Evolutionary conservation across 2,329 filamentous ascomycete genomes (phyloP).

Genomic region (Cercospora nicotianae): DNA sequence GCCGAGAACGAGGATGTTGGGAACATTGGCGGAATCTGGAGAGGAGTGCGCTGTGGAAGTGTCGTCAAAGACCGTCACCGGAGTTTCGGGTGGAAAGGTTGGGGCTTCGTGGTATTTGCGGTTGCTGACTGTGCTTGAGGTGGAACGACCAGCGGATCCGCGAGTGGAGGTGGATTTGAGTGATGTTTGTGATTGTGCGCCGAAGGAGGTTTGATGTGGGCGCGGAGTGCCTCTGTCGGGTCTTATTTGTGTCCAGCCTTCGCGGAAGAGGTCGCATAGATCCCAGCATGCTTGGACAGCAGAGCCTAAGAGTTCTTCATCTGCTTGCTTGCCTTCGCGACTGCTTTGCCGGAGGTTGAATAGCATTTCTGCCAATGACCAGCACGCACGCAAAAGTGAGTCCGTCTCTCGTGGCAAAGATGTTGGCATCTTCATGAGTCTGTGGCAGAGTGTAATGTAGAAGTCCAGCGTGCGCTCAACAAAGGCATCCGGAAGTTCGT

Average conservation of each 20-base stretch:
- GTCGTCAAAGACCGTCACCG: constrained; percentile 93
- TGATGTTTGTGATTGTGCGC: constrained; percentile 36
- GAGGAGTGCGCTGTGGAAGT: constrained; percentile 71
- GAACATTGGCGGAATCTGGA: constrained; percentile 68
- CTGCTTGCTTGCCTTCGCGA: constrained; percentile 68
- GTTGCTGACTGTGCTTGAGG: constrained; percentile 48
- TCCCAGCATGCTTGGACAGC: constrained; percentile 95
- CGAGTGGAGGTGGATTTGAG: constrained; percentile 26
- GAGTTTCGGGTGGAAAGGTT: constrained; percentile 72
- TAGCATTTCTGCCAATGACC: constrained; percentile 88
- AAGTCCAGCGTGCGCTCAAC: constrained; percentile 89
- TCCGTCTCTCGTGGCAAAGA: constrained; percentile 80
- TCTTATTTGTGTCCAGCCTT: constrained; percentile 85
- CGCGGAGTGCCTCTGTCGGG: constrained; percentile 84
- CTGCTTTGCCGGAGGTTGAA: constrained; percentile 85
- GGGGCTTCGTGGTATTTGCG: constrained; percentile 48
- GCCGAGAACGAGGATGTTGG: constrained; percentile 85
- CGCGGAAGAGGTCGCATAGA: constrained; percentile 86
- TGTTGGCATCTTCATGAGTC: constrained; percentile 90
- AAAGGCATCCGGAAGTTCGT: constrained; percentile 79
- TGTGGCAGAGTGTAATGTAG: constrained; percentile 89
- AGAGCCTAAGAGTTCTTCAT: constrained; percentile 82
- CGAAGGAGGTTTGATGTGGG: constrained; percentile 75
- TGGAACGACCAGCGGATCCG: constrained; percentile 40
- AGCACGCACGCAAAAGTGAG: constrained; percentile 79